Evolutionary conservation across 768 basidiomycete genomes (phyloP).

Genomic region (Filobasidium floriforme): DNA sequence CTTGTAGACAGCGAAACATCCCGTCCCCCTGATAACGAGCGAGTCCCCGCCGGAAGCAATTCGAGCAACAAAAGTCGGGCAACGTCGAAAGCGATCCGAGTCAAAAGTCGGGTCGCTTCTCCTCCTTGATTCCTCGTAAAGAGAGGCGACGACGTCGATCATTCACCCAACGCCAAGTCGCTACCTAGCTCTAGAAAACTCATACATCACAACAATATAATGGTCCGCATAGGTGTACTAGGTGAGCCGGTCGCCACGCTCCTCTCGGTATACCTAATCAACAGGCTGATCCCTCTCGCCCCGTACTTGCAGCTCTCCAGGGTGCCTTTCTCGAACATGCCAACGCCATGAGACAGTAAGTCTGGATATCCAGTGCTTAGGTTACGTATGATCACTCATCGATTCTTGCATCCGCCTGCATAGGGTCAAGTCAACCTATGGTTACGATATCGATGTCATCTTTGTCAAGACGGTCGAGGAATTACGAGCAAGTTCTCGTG

Average conservation of each 20-base stretch:
- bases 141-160: no score
- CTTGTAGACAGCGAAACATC: no score
- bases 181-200: not conserved
- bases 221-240: constrained; percentile 2
- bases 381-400: constrained; percentile 8
- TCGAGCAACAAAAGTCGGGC: no score
- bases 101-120: no score
- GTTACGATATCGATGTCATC: constrained; percentile 34
- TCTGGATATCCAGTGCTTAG: constrained; percentile 46
- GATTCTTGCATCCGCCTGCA: not conserved
- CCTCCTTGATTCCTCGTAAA: no score
- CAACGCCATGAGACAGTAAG: constrained; percentile 56
- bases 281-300: not conserved
- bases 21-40: no score
- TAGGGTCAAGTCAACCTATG: constrained; percentile 27
- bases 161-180: not conserved
- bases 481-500: constrained; percentile 44
- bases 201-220: not conserved
- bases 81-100: no score
- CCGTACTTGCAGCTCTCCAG: constrained; percentile 60
- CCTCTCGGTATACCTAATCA: not conserved
- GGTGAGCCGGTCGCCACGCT: not conserved
- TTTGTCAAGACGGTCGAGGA: constrained; percentile 71
- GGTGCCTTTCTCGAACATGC: constrained; percentile 89
- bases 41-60: no score